Conservation (phyloP, 2,329 filamentous ascomycete genomes). For the Didymella exigua region DNA sequence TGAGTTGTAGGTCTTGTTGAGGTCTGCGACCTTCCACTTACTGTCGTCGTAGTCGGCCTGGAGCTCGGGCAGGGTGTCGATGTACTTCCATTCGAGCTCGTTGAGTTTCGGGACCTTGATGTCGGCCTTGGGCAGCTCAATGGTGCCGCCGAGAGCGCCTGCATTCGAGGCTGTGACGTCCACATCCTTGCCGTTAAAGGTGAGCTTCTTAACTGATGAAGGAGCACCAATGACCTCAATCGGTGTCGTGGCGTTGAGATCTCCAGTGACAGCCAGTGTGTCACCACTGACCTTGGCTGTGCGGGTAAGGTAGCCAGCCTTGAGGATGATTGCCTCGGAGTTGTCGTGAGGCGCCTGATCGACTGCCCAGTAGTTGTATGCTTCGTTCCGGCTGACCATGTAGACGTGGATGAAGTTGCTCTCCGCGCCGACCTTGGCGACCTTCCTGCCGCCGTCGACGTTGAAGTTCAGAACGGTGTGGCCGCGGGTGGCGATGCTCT, state of each 20-base stretch:
- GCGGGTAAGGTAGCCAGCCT: slow-evolving; percentile 69
- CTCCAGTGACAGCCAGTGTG: slow-evolving; percentile 68
- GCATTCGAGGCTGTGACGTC: slow-evolving; percentile 49
- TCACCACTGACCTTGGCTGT: slow-evolving; percentile 61
- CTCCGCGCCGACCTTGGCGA: slow-evolving; percentile 54
- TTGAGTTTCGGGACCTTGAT: slow-evolving; percentile 64
- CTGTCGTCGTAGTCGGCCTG: slow-evolving; percentile 69
- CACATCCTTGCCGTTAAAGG: slow-evolving; percentile 62
- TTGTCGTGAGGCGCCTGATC: slow-evolving; percentile 49
- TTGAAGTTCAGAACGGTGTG: slow-evolving; percentile 61
- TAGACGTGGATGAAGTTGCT: slow-evolving; percentile 60
- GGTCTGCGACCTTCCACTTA: slow-evolving; percentile 66
- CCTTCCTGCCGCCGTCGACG: slow-evolving; percentile 58
- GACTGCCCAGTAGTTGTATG: slow-evolving; percentile 72
- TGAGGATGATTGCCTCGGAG: slow-evolving; percentile 59
- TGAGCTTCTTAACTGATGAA: slow-evolving; percentile 58
- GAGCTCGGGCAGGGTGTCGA: slow-evolving; percentile 75
- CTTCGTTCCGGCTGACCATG: slow-evolving; percentile 67
- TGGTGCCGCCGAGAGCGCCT: slow-evolving; percentile 58
- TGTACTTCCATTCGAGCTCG: slow-evolving; percentile 68
- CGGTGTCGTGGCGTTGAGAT: slow-evolving; percentile 71
- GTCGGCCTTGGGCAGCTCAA: slow-evolving; percentile 58
- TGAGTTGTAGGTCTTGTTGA: slow-evolving; percentile 66
- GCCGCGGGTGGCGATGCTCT: slow-evolving; percentile 49
- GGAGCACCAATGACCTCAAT: slow-evolving; percentile 72